phyloP scores from a whole-genome alignment of 306 rosid genomes.

The Adenanthera pavonina region DNA sequence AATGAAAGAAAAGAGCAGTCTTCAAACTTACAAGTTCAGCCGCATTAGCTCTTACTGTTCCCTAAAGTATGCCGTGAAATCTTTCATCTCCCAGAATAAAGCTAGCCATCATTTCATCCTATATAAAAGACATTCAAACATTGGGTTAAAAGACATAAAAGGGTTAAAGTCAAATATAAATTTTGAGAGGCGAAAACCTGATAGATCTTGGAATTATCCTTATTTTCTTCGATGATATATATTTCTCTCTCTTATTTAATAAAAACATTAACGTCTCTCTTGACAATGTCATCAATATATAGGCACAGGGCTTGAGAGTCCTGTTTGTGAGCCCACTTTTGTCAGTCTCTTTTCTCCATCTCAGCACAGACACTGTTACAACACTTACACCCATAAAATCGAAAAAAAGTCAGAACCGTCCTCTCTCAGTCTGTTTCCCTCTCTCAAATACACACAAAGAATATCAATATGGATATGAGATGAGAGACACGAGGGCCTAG shows the following conservation, averaged over 20 bases:
- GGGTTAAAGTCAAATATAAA: neutral
- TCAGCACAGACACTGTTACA: conserved; percentile 49
- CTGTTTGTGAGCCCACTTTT: conserved; percentile 47
- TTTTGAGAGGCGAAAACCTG: neutral
- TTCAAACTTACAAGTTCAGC: conserved; percentile 6
- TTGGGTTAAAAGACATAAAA: neutral
- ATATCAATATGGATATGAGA: conserved; percentile 24
- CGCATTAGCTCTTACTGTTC: conserved; percentile 17
- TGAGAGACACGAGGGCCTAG: conserved; percentile 46
- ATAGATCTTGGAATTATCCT: conserved; percentile 34
- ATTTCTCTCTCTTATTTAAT: conserved; percentile 18
- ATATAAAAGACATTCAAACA: neutral
- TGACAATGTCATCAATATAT: conserved; percentile 29
- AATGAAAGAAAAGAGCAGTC: conserved; percentile 7
- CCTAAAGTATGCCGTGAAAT: neutral
- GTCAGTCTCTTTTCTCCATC: conserved; percentile 52
- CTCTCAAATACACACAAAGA: conserved; percentile 44
- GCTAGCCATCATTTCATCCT: conserved; percentile 19
- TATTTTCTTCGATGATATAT: conserved; percentile 35
- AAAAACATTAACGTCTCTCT: neutral
- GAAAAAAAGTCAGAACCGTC: conserved; percentile 50
- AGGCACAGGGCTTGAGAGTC: conserved; percentile 39
- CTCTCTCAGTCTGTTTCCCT: conserved; percentile 21
- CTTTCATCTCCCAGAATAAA: neutral
- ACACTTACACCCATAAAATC: conserved; percentile 40